A percentile compares a stretch with the other conserved stretches of the same genome.
Evolutionary conservation across 176 grass and related monocot species (phyloP).

Genomic region (Carex littledalei): DNA sequence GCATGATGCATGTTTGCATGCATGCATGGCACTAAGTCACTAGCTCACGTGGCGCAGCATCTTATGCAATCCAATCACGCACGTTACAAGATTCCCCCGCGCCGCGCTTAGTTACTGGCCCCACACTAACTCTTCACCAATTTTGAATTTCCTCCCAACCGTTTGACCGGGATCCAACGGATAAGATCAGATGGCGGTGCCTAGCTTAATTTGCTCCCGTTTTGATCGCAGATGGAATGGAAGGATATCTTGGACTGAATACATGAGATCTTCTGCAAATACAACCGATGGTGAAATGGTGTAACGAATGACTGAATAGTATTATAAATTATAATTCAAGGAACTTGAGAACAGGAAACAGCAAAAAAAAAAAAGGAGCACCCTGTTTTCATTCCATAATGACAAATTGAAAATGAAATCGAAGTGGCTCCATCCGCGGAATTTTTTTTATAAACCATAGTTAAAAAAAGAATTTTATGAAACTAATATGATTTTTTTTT

Average conservation of each 20-base stretch:
- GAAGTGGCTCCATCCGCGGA: too few relatives aligned
- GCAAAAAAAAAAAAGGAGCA: too few relatives aligned
- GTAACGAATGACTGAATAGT: not conserved
- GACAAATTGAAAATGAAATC: not conserved
- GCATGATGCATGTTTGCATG: not conserved
- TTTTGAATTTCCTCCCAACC: not conserved
- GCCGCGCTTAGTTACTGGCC: not conserved
- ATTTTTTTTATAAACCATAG: too few relatives aligned
- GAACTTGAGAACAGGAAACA: not conserved
- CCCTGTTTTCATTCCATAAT: not conserved
- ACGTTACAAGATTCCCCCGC: slow-evolving; percentile 11
- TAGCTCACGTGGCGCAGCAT: not conserved
- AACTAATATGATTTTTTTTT: too few relatives aligned
- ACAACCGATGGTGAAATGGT: not conserved
- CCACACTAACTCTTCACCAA: not conserved
- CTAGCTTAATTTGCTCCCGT: not conserved
- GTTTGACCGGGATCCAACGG: not conserved
- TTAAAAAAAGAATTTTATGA: too few relatives aligned
- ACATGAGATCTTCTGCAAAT: not conserved
- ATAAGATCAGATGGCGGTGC: not conserved
- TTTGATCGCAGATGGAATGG: not conserved
- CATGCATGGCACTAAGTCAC: slow-evolving; percentile 17
- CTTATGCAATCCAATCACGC: not conserved
- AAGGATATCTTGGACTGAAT: too few relatives aligned
- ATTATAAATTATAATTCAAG: not conserved